Percentiles rank a stretch among this genome's conserved stretches.
Evolutionary conservation across 192 early-diverging fungal genomes (phyloP).

Genomic region (Mortierella claussenii): DNA sequence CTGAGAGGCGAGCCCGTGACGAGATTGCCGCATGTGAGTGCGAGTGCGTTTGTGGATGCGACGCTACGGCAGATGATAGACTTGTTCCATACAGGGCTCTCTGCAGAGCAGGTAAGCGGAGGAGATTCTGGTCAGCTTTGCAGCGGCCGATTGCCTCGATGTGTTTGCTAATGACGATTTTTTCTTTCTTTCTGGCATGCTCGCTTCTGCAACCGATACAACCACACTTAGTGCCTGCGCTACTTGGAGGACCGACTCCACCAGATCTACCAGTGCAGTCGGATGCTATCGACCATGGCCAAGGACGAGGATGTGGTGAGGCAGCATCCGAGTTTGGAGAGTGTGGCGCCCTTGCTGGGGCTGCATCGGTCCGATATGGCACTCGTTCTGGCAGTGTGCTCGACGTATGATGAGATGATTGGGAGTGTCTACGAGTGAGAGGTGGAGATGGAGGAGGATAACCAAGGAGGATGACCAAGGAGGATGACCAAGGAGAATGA

Average conservation of each 20-base stretch:
- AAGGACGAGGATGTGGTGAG: slow-evolving; percentile 29
- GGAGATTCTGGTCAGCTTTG: no score
- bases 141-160: no score
- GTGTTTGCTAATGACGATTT: no score
- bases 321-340: slow-evolving; percentile 12
- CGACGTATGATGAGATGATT: slow-evolving; percentile 46
- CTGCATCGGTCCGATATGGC: slow-evolving; percentile 51
- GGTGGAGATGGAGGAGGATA: no score
- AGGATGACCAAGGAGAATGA: no score
- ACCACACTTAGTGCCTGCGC: slow-evolving; percentile 56
- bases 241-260: slow-evolving; percentile 60
- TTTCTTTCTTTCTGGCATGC: no score
- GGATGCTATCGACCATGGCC: slow-evolving; percentile 15
- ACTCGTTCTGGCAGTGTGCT: slow-evolving; percentile 34
- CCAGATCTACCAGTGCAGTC: slow-evolving; percentile 35
- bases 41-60: slow-evolving; percentile 31
- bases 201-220: no score
- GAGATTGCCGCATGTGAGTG: slow-evolving; percentile 9
- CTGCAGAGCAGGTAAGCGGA: slow-evolving; percentile 58
- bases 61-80: slow-evolving; percentile 38
- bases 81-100: slow-evolving; percentile 31
- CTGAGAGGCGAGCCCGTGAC: slow-evolving; percentile 28
- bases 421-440: slow-evolving; percentile 3
- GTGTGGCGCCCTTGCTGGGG: slow-evolving; percentile 28
- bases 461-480: no score